Evolutionary conservation across 2,329 filamentous ascomycete species (phyloP).

Genomic region (Fusarium scirpi): DNA sequence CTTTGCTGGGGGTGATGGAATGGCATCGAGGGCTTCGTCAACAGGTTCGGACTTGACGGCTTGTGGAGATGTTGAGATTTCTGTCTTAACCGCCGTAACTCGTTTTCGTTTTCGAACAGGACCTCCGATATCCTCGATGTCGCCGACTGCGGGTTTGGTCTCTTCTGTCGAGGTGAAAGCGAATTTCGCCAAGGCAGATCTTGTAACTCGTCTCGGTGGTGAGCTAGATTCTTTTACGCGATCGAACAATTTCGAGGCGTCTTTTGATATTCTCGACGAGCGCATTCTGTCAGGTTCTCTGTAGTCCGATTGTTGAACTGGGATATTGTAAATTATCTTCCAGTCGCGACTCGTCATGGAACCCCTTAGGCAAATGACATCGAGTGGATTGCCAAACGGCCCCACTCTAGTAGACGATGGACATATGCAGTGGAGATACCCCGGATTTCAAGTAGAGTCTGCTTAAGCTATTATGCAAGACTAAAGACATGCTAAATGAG

Average conservation of each 20-base stretch:
- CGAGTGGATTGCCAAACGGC: slow-evolving; percentile 7
- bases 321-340: background rate
- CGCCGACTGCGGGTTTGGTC: slow-evolving; percentile 46
- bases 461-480: slow-evolving; percentile 5
- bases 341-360: slow-evolving; percentile 22
- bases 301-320: slow-evolving; percentile 1
- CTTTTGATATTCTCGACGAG: slow-evolving; percentile 68
- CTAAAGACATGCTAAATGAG: background rate
- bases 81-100: slow-evolving; percentile 32
- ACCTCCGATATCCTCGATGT: slow-evolving; percentile 69
- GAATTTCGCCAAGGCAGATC: slow-evolving; percentile 63
- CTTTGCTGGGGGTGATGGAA: slow-evolving; percentile 45
- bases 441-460: slow-evolving; percentile 27
- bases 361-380: slow-evolving; percentile 28
- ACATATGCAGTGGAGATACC: slow-evolving; percentile 20
- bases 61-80: slow-evolving; percentile 30
- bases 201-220: slow-evolving; percentile 60
- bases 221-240: slow-evolving; percentile 43
- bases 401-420: slow-evolving; percentile 24
- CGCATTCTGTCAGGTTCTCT: slow-evolving; percentile 57
- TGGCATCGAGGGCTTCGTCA: slow-evolving; percentile 45
- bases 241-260: slow-evolving; percentile 68
- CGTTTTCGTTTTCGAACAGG: slow-evolving; percentile 50
- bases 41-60: slow-evolving; percentile 56
- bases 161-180: slow-evolving; percentile 51